These are phyloP conservation scores for Euphorbia peplus DNA, from an alignment of 345 rosid species.

Conservation along the genomic window DNA sequence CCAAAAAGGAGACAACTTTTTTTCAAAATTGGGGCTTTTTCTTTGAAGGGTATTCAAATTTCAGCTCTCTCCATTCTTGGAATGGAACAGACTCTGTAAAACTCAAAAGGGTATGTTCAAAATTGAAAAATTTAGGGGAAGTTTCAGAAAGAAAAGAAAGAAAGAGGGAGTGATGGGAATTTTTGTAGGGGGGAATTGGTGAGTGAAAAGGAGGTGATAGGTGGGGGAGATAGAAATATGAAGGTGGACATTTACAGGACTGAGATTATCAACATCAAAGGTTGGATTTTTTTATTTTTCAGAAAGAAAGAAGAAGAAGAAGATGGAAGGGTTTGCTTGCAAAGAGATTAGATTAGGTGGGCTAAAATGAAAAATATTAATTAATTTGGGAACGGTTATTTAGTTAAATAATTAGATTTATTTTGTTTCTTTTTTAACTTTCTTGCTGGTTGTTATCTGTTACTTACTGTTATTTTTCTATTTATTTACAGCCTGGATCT, in stretches of 20 bases:
- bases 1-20: constrained; percentile 1
- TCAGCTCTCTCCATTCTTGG: background rate
- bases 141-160: constrained; percentile 8
- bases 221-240: constrained; percentile 14
- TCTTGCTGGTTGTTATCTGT: background rate
- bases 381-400: too few relatives aligned
- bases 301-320: constrained; percentile 9
- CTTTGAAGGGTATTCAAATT: constrained; percentile 18
- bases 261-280: constrained; percentile 31
- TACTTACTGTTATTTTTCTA: background rate
- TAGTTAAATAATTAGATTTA: too few relatives aligned
- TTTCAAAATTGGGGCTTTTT: constrained; percentile 6
- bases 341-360: too few relatives aligned
- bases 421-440: background rate
- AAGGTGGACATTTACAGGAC: constrained; percentile 21
- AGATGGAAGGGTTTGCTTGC: background rate
- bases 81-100: too few relatives aligned
- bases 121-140: too few relatives aligned
- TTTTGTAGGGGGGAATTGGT: background rate
- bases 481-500: too few relatives aligned
- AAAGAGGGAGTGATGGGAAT: constrained; percentile 12
- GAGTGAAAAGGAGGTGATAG: too few relatives aligned
- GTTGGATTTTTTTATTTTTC: constrained; percentile 18
- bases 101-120: background rate
- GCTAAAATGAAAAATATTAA: too few relatives aligned